Base-by-base conservation (phyloP, 768 basidiomycete genomes). In the Clavulina sp. region DNA sequence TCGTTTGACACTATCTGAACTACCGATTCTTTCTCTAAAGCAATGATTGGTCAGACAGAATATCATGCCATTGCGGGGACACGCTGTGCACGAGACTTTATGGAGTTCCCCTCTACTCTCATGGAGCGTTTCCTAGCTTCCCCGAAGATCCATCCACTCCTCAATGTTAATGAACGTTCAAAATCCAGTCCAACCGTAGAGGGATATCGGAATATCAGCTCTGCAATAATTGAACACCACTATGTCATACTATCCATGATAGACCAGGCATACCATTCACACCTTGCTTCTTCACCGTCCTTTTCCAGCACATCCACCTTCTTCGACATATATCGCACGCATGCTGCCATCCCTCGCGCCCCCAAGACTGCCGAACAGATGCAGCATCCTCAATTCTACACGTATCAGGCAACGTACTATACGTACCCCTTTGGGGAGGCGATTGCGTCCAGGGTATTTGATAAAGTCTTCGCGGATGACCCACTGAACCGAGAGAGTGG, bases 111-210 rank as follows among this genome's bases (percentile, higher is more conserved):
- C 0, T 96, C 93, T 6, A 91, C 96, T 59, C 75, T 99, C 21
- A 97, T 97, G 95, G 95, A 99, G 63, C 87, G 89, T 61, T 96
- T 99, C 70, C 75, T 93, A 38, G 81, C 75, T 36, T 93, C 91
- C 0, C 77, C 87, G 0, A 65, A 68, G 9, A 87, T 96, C 26
- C 75, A 97, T 23, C 77, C 82, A 3, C 75, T 93, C 18, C 86
- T 88, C 60, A n/a, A n/a, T n/a, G n/a, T n/a, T n/a, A n/a, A n/a
- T n/a, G n/a, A n/a, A n/a, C n/a, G n/a, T n/a, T n/a, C n/a, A n/a
- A n/a, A n/a, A n/a, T n/a, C n/a, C 51, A 30, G 43, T 24, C 29
- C 30, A 52, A 3, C 46, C 53, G 9, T 23, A 34, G 5, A 41
- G 52, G 18, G 40, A 43, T 19, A 19, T 36, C 40, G 32, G 47